Conservation (phyloP, 2,329 filamentous ascomycete species). For the Colletotrichum lindemuthianum region DNA sequence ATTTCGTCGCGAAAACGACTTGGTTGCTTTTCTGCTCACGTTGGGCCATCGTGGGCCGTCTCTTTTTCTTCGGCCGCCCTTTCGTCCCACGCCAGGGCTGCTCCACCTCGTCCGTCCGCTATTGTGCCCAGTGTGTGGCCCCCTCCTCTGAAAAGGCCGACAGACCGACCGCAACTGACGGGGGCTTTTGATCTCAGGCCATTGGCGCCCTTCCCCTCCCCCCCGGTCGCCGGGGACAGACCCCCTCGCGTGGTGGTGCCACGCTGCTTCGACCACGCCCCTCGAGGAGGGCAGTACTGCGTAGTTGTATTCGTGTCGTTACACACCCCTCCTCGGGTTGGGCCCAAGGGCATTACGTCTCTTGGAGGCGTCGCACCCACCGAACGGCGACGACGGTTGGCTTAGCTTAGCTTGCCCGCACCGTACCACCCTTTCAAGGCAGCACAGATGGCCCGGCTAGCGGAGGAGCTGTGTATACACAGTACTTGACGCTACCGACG, state of each 20-base stretch:
- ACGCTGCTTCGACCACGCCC: slow-evolving; percentile 46
- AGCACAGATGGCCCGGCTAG: slow-evolving; percentile 20
- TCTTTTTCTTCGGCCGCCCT: neutral
- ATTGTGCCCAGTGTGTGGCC: neutral
- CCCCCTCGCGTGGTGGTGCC: slow-evolving; percentile 41
- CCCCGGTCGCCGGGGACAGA: slow-evolving; percentile 29
- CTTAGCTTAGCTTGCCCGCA: slow-evolving; percentile 17
- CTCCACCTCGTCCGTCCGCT: slow-evolving; percentile 16
- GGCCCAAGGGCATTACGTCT: neutral
- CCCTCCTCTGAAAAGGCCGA: slow-evolving; percentile 27
- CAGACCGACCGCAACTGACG: slow-evolving; percentile 34
- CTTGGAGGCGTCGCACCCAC: slow-evolving; percentile 27
- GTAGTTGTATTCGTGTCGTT: slow-evolving; percentile 5
- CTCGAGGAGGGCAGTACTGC: slow-evolving; percentile 7
- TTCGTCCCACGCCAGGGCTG: slow-evolving; percentile 11
- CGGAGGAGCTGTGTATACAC: slow-evolving; percentile 17
- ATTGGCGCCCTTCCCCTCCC: slow-evolving; percentile 9
- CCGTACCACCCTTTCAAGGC: slow-evolving; percentile 30
- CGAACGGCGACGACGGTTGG: slow-evolving; percentile 31
- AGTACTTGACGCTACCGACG: slow-evolving; percentile 15
- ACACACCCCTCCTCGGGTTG: slow-evolving; percentile 26
- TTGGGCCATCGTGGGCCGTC: neutral
- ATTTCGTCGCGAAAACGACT: no score
- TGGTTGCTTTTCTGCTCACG: no score
- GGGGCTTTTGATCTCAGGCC: slow-evolving; percentile 32